Conservation (phyloP, 805 yeast genomes). For the Schwanniomyces yamadae region DNA sequence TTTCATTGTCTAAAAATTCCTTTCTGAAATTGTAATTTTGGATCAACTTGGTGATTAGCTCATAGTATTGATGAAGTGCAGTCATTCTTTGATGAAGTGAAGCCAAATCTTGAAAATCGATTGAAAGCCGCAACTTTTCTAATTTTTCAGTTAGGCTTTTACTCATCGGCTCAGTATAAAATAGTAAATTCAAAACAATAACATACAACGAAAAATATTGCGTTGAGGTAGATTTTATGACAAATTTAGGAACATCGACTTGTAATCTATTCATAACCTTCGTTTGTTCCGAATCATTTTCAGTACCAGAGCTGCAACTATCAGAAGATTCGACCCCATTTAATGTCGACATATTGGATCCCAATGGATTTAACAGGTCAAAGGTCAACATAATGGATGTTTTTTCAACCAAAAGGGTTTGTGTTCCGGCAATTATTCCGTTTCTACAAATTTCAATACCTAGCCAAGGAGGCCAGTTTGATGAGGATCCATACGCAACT, state of each 20-base stretch:
- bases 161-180: conserved; percentile 72
- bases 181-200: conserved; percentile 59
- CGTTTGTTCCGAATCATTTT: conserved; percentile 3
- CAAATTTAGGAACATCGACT: conserved; percentile 69
- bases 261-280: conserved; percentile 39
- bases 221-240: conserved; percentile 65
- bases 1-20: conserved; percentile 48
- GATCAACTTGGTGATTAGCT: conserved; percentile 39
- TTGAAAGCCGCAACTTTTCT: conserved; percentile 64
- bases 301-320: neutral
- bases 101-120: conserved; percentile 63
- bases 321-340: conserved; percentile 6
- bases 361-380: conserved; percentile 42
- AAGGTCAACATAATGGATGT: conserved; percentile 62
- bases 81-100: conserved; percentile 49
- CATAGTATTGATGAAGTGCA: conserved; percentile 48
- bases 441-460: conserved; percentile 62
- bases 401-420: conserved; percentile 58
- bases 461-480: conserved; percentile 88
- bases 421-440: conserved; percentile 41
- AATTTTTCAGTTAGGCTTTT: conserved; percentile 56
- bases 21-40: conserved; percentile 51
- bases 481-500: conserved; percentile 58
- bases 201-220: conserved; percentile 70
- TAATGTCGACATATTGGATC: conserved; percentile 10